Evolutionary conservation across 352 stramenopile species (phyloP).

Genomic region (Phytophthora colocasiae): DNA sequence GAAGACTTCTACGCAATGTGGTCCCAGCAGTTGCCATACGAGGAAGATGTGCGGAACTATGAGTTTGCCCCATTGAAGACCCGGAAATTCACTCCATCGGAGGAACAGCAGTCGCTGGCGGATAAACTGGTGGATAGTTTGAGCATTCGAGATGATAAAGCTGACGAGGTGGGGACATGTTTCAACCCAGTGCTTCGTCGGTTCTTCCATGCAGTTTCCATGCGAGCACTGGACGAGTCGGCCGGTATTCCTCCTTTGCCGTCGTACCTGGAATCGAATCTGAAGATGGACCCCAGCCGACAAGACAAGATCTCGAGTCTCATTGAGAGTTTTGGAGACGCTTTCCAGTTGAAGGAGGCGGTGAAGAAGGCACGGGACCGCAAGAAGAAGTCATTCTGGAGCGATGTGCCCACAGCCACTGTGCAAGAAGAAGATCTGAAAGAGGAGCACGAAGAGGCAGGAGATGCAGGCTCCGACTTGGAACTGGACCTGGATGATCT

Average conservation of each 20-base stretch:
- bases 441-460: slow-evolving; percentile 41
- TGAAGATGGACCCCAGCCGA: slow-evolving; percentile 66
- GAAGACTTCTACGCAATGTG: slow-evolving; percentile 79
- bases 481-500: slow-evolving; percentile 80
- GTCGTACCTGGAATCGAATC: slow-evolving; percentile 58
- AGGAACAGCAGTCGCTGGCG: slow-evolving; percentile 64
- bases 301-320: slow-evolving; percentile 57
- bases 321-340: slow-evolving; percentile 74
- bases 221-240: slow-evolving; percentile 63
- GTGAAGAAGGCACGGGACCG: slow-evolving; percentile 65
- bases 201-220: slow-evolving; percentile 73
- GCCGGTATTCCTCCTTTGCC: slow-evolving; percentile 58
- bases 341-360: slow-evolving; percentile 81
- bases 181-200: slow-evolving; percentile 79
- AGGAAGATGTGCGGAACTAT: slow-evolving; percentile 82
- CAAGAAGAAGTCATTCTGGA: slow-evolving; percentile 88
- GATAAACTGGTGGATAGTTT: slow-evolving; percentile 80
- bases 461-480: slow-evolving; percentile 56
- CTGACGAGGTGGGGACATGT: slow-evolving; percentile 58
- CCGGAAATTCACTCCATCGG: slow-evolving; percentile 55
- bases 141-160: slow-evolving; percentile 72
- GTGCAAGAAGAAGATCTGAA: slow-evolving; percentile 53
- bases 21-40: slow-evolving; percentile 78
- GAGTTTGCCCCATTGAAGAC: slow-evolving; percentile 77
- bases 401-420: slow-evolving; percentile 50